phyloP scores from a whole-genome alignment of 352 stramenopile species.

The Globisporangium takayamanum region DNA sequence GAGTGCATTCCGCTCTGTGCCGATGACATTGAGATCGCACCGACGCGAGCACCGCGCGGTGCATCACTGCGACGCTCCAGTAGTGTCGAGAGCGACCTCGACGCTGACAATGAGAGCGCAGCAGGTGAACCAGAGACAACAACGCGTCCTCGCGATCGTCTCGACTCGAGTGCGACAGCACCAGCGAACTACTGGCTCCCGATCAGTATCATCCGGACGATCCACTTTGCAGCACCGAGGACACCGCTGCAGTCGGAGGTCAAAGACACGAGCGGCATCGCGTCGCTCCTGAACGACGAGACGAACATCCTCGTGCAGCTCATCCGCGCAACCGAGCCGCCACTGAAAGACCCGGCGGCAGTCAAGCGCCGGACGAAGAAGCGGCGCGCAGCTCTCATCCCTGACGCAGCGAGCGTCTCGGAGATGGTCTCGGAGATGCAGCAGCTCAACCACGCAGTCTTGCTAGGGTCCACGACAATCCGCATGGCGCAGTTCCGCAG shows the following conservation, averaged over 20 bases:
- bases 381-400: conserved; percentile 36
- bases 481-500: conserved; percentile 77
- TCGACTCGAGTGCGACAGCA: conserved; percentile 1
- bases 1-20: conserved; percentile 69
- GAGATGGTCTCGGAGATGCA: conserved; percentile 36
- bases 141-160: not conserved
- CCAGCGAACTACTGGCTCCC: conserved; percentile 61
- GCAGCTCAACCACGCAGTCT: conserved; percentile 31
- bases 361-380: conserved; percentile 23
- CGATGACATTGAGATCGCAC: conserved; percentile 40
- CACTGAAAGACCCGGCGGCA: conserved; percentile 44
- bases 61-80: conserved; percentile 30
- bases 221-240: conserved; percentile 70
- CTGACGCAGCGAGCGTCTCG: conserved; percentile 17
- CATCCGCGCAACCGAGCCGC: conserved; percentile 63
- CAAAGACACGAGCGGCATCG: conserved; percentile 69
- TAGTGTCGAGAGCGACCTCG: conserved; percentile 16
- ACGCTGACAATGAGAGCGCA: conserved; percentile 16
- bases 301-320: conserved; percentile 74
- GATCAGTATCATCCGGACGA: conserved; percentile 67
- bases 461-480: conserved; percentile 68
- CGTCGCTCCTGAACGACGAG: conserved; percentile 56
- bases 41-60: conserved; percentile 40
- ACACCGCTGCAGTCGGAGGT: conserved; percentile 70
- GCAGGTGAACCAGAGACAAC: conserved; percentile 13